Percentiles rank a stretch among this genome's conserved stretches.
Conservation (phyloP, 148 eudicot species). For the Talinum fruticosum region DNA sequence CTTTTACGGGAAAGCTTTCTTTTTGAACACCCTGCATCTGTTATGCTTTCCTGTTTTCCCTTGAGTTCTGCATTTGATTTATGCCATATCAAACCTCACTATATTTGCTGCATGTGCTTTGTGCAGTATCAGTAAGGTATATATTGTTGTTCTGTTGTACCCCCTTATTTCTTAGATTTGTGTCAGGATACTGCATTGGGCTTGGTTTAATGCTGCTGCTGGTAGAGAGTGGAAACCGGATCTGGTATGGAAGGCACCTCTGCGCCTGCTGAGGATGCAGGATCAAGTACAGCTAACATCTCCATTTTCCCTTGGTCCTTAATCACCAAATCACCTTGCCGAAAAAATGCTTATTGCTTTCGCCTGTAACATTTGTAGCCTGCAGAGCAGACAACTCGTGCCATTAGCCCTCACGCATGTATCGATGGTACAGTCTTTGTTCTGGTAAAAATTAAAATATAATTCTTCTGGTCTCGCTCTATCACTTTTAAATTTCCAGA, state of each 20-base stretch:
- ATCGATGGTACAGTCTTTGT: slow-evolving; percentile 66
- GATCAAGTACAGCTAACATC: slow-evolving; percentile 53
- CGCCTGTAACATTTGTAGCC: slow-evolving; percentile 86
- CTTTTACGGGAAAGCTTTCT: too few relatives aligned
- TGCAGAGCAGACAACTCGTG: slow-evolving; percentile 87
- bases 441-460: slow-evolving; percentile 40
- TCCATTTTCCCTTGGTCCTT: slow-evolving; percentile 95
- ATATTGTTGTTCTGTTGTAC: too few relatives aligned
- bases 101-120: too few relatives aligned
- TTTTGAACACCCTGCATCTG: too few relatives aligned
- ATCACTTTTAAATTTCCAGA: too few relatives aligned
- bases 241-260: slow-evolving; percentile 95
- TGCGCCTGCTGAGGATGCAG: slow-evolving; percentile 62
- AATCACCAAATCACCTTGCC: slow-evolving; percentile 80
- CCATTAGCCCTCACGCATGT: slow-evolving; percentile 66
- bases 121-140: too few relatives aligned
- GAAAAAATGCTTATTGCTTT: slow-evolving; percentile 85
- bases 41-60: too few relatives aligned
- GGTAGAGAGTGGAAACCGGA: slow-evolving; percentile 83
- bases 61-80: too few relatives aligned
- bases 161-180: neutral
- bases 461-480: neutral
- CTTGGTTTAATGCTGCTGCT: slow-evolving; percentile 74
- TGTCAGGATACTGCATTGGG: slow-evolving; percentile 91
- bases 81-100: too few relatives aligned